phyloP scores from a whole-genome alignment of 768 basidiomycete species.

The Boletellus sp. region DNA sequence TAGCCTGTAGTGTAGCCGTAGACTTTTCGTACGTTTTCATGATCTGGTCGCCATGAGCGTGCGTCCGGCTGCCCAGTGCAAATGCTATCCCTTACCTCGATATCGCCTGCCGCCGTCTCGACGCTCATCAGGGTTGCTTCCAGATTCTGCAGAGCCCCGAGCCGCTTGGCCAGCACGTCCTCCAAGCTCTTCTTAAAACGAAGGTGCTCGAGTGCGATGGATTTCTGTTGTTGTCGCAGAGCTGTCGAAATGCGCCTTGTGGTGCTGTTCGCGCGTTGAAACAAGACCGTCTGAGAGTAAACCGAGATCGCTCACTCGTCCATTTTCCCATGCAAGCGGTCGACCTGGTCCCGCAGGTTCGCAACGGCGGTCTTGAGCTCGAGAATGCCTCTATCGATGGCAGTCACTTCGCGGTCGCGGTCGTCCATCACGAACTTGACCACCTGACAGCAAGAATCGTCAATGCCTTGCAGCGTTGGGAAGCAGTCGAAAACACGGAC shows the following conservation, averaged over 20 bases:
- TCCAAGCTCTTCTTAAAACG: slow-evolving; percentile 79
- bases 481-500: slow-evolving; percentile 39
- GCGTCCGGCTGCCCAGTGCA: neutral
- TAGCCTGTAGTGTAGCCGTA: slow-evolving; percentile 66
- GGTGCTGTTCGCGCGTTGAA: slow-evolving; percentile 42
- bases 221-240: slow-evolving; percentile 65
- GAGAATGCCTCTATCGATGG: slow-evolving; percentile 79
- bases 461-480: neutral
- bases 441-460: slow-evolving; percentile 42
- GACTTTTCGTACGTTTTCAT: slow-evolving; percentile 85
- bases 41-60: slow-evolving; percentile 46
- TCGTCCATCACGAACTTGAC: slow-evolving; percentile 66
- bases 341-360: slow-evolving; percentile 66
- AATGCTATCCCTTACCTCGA: slow-evolving; percentile 56
- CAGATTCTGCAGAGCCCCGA: slow-evolving; percentile 69
- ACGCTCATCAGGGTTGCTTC: slow-evolving; percentile 76
- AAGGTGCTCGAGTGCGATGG: slow-evolving; percentile 71
- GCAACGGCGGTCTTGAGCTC: slow-evolving; percentile 71
- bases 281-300: neutral
- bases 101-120: slow-evolving; percentile 85
- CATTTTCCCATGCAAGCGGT: slow-evolving; percentile 65
- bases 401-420: slow-evolving; percentile 49
- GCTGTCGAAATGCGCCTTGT: slow-evolving; percentile 63
- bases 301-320: slow-evolving; percentile 50
- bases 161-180: slow-evolving; percentile 68